Percentiles rank a stretch among this genome's conserved stretches.
phyloP scores from a whole-genome alignment of 352 stramenopile species.

The Phytopythium delawarense region DNA sequence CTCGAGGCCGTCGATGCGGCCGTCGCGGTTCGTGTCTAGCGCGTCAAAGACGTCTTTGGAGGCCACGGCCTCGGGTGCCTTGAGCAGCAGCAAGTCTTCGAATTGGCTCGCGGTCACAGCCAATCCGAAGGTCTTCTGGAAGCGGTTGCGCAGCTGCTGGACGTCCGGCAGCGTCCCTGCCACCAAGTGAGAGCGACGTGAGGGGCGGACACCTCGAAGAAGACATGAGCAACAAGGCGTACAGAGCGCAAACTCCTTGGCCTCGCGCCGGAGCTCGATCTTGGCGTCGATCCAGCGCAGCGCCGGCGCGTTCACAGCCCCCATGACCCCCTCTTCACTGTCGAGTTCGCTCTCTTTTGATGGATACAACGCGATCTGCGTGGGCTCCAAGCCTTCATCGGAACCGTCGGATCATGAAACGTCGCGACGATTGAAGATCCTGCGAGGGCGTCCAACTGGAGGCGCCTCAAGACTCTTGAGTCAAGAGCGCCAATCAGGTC shows the following conservation, averaged over 20 bases:
- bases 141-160: conserved; percentile 48
- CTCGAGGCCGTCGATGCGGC: conserved; percentile 76
- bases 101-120: conserved; percentile 75
- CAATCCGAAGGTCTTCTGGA: conserved; percentile 73
- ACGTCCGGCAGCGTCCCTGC: conserved; percentile 72
- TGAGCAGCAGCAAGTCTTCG: conserved; percentile 62
- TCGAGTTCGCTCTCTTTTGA: not conserved
- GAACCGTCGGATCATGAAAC: conserved; percentile 6
- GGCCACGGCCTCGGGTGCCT: conserved; percentile 49
- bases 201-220: not conserved
- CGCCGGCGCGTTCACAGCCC: conserved; percentile 40
- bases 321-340: conserved; percentile 24
- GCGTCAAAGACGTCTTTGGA: conserved; percentile 72
- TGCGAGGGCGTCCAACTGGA: not conserved
- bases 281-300: conserved; percentile 51
- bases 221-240: conserved; percentile 6
- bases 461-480: not conserved
- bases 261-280: conserved; percentile 67
- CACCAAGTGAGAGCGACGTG: not conserved
- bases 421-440: conserved; percentile 9
- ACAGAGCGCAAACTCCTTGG: conserved; percentile 78
- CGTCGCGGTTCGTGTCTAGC: conserved; percentile 66
- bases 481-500: not conserved
- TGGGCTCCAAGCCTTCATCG: not conserved
- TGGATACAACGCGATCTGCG: not conserved